phyloP scores from a whole-genome alignment of 345 rosid species.

The Ceriops decandra region DNA sequence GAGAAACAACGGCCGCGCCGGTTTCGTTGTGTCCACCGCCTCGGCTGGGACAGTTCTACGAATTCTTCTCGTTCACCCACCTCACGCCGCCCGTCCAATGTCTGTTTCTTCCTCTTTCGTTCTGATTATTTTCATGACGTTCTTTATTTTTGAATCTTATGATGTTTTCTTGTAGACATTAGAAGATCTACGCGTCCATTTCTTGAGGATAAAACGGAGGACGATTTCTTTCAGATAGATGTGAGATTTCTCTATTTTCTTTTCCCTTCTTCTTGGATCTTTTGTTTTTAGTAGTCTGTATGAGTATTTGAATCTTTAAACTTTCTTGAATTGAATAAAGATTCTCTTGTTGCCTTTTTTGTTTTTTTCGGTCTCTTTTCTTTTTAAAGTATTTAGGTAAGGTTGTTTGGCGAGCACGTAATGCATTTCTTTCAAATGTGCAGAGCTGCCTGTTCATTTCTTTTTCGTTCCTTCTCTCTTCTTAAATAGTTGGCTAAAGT shows the following conservation, averaged over 20 bases:
- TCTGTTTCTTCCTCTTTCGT: conserved; percentile 4
- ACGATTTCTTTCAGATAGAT: conserved; percentile 69
- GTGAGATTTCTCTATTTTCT: conserved; percentile 34
- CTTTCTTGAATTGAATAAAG: too few species aligned
- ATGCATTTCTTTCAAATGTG: too few species aligned
- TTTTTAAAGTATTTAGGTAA: too few species aligned
- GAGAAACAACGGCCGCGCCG: conserved; percentile 8
- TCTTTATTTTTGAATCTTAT: not conserved
- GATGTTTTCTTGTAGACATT: conserved; percentile 19
- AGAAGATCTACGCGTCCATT: conserved; percentile 21
- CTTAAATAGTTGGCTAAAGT: too few species aligned
- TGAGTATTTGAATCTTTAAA: not conserved
- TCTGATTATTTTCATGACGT: not conserved
- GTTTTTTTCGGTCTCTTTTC: too few species aligned
- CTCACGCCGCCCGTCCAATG: conserved; percentile 32
- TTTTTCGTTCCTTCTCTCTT: too few species aligned
- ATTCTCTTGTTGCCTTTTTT: too few species aligned
- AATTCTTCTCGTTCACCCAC: conserved; percentile 33
- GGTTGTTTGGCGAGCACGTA: too few species aligned
- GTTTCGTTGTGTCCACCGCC: conserved; percentile 31
- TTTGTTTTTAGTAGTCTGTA: not conserved
- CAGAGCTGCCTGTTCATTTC: too few species aligned
- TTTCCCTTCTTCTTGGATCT: not conserved
- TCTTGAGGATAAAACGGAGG: conserved; percentile 19
- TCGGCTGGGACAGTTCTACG: conserved; percentile 33